A percentile compares a stretch with the other conserved stretches of the same genome.
Conservation (phyloP, 257 asterid genomes). For the Solanum arcanum region DNA sequence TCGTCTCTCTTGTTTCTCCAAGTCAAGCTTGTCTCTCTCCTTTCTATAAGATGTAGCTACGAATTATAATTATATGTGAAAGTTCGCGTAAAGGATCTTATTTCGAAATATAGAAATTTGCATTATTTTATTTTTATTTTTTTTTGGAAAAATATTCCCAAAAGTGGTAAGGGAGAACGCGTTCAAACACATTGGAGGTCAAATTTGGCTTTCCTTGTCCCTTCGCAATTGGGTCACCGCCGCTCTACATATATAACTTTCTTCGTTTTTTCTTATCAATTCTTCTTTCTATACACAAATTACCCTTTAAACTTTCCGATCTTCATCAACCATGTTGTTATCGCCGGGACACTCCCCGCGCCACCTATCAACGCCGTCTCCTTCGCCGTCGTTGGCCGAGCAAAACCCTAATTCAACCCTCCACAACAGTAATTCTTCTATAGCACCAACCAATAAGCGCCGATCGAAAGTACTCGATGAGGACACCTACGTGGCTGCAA, state of each 20-base stretch:
- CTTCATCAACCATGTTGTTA: constrained; percentile 34
- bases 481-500: constrained; percentile 72
- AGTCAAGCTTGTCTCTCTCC: too few relatives aligned
- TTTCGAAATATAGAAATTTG: not conserved
- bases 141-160: not conserved
- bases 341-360: constrained; percentile 97
- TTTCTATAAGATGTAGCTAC: rapidly evolving
- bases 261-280: not conserved
- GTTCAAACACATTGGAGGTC: not conserved
- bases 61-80: too few relatives aligned
- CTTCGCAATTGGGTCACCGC: not conserved
- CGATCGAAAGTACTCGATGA: constrained; percentile 53
- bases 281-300: not conserved
- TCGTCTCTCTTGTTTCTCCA: too few relatives aligned
- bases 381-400: constrained; percentile 27
- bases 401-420: constrained; percentile 3
- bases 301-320: not conserved
- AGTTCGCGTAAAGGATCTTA: too few relatives aligned
- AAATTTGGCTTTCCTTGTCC: not conserved
- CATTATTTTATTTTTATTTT: too few relatives aligned
- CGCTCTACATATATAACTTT: not conserved
- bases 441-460: not conserved
- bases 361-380: constrained; percentile 69
- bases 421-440: not conserved
- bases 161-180: not conserved